A percentile compares a stretch with the other conserved stretches of the same genome.
Conservation (phyloP, 148 eudicot species). For the Rhododendron mucronatum region DNA sequence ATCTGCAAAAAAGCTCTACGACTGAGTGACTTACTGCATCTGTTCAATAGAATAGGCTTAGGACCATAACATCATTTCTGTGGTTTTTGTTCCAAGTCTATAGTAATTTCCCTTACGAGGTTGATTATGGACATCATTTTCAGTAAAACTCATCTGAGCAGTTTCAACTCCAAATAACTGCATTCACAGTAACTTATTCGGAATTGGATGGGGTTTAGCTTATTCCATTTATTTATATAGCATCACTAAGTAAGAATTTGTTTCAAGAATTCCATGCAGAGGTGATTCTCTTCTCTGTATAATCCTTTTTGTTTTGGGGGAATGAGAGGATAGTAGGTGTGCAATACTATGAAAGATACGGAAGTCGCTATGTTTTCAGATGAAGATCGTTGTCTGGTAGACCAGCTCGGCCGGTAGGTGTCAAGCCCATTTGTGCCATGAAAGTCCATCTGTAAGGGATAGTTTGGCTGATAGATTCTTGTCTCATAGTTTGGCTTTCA, state of each 20-base stretch:
- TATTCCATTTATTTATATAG: background rate
- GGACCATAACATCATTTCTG: background rate
- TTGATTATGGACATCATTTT: background rate
- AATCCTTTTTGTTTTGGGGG: background rate
- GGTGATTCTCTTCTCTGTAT: no score
- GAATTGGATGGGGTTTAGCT: background rate
- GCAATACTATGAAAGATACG: background rate
- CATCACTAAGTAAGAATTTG: background rate
- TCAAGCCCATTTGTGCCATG: no score
- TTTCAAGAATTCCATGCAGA: no score
- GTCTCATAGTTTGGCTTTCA: no score
- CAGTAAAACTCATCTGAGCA: background rate
- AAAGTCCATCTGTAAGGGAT: no score
- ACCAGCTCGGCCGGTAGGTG: no score
- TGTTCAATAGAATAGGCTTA: background rate
- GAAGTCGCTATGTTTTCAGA: background rate
- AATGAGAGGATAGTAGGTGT: background rate
- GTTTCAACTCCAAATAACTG: background rate
- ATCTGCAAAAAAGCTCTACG: conserved; percentile 70
- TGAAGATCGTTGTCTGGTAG: no score
- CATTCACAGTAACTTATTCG: background rate
- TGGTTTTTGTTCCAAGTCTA: background rate
- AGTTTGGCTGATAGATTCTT: no score
- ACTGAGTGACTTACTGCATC: conserved; percentile 26
- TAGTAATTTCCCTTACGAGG: background rate